Evolutionary conservation across 768 basidiomycete genomes (phyloP), one percentile per base, ranked within the genome.

Genomic region (Boletus bicolor): DNA sequence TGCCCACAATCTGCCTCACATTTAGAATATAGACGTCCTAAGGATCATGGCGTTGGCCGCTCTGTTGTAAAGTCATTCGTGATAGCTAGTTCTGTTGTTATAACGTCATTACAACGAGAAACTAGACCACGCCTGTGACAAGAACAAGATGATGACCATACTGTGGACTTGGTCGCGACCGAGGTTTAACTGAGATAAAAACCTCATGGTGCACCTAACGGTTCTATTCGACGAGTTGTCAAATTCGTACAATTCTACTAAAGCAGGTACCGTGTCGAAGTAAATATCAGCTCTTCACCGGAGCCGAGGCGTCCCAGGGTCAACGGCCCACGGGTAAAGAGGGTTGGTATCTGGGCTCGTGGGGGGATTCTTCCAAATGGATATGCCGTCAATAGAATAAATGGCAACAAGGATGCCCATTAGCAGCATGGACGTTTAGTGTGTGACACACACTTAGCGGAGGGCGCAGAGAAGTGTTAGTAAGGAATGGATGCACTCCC

Each of bases 401-500:
- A 51, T 30, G 26, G 44, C 41, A 56, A 47, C 48, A 52, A 58
- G 55, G 53, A 44, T 51, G 43, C 28, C 49, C 49, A 43, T 56
- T 59, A 48, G 58, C 43, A 50, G 56, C 21, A 28, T 48, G 35
- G 42, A 49, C 34, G 49, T 52, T 52, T 34, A 24, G 51, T 39
- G 50, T 39, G 50, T 57, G 59, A 51, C 45, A 57, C 32, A 51
- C 43, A 39, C 54, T 51, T 32, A 50, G 52, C 28, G 51, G 53
- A 53, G 59, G 69, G 69, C 62, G 69, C 43, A 69, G 61, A 64
- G 61, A 71, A 65, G 65, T 58, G 53, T 51, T 39, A 15, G 49
- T 42, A 38, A 48, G 55, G 64, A 71, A 71, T 69, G 68, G 69
- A 69, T 57, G 60, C 55, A 49, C 51, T 36, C 49, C 59, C 60